These are phyloP conservation scores for Penicillium sp. DNA, from an alignment of 2,329 filamentous ascomycete species.

Conservation along the genomic window DNA sequence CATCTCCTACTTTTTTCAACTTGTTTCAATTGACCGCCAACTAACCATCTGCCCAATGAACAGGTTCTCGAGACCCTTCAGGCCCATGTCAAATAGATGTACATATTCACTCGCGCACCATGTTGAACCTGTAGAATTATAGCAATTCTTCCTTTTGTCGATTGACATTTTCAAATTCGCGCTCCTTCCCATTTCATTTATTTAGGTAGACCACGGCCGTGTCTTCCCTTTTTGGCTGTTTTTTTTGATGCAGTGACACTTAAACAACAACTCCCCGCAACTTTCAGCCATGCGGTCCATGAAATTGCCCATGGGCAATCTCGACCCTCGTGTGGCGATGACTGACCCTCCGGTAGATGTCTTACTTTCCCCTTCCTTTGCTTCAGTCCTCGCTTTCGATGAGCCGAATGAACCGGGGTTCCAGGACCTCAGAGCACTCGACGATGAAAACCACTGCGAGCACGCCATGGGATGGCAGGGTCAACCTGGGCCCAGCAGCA, in stretches of 20 bases:
- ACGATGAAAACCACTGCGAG: not conserved
- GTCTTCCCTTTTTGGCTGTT: conserved; percentile 12
- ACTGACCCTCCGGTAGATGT: conserved; percentile 5
- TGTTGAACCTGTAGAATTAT: conserved; percentile 44
- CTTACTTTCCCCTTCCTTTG: conserved; percentile 12
- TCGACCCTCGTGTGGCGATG: conserved; percentile 21
- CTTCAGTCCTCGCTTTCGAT: conserved; percentile 11
- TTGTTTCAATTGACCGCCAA: not conserved
- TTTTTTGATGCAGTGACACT: not conserved
- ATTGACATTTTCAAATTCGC: conserved; percentile 12
- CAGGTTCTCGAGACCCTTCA: conserved; percentile 54
- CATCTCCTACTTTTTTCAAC: not conserved
- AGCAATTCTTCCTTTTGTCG: conserved; percentile 31
- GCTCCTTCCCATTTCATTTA: conserved; percentile 3
- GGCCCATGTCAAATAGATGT: conserved; percentile 51
- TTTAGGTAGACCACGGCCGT: conserved; percentile 10
- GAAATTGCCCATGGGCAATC: conserved; percentile 16
- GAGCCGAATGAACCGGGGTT: not conserved
- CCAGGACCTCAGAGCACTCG: not conserved
- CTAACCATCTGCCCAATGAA: conserved; percentile 13
- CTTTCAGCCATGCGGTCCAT: conserved; percentile 16
- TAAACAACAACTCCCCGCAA: not conserved
- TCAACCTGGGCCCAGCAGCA: not conserved
- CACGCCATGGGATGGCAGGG: not conserved
- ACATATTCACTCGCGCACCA: conserved; percentile 39